phyloP scores from a whole-genome alignment of 1,284 basidiomycete species.

The Gomphus bonarii region DNA sequence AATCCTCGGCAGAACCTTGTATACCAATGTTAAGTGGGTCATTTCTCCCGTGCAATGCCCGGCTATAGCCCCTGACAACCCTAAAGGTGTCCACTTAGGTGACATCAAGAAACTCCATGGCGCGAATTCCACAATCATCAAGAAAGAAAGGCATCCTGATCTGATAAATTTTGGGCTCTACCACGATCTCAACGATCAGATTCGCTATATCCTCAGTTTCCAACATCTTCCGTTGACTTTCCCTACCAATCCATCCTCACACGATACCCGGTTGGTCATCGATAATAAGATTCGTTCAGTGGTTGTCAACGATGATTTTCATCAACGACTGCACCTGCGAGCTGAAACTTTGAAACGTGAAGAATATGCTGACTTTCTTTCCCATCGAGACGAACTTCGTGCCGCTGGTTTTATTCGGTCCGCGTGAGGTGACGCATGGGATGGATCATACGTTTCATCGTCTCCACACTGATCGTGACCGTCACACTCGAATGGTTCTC shows the following conservation, averaged over 20 bases:
- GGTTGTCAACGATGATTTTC: neutral
- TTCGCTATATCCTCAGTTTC: constrained; percentile 25
- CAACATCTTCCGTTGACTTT: constrained; percentile 1
- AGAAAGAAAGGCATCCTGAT: neutral
- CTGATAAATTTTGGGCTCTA: constrained; percentile 36
- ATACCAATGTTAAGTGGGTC: constrained; percentile 32
- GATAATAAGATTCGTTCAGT: neutral
- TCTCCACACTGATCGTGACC: neutral
- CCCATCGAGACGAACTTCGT: neutral
- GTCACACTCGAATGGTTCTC: neutral
- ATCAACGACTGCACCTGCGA: neutral
- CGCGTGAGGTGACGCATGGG: neutral
- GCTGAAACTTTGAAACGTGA: neutral
- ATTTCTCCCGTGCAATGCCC: neutral
- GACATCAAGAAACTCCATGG: constrained; percentile 22
- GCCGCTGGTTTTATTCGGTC: neutral
- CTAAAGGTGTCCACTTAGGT: constrained; percentile 30
- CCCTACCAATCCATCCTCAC: neutral
- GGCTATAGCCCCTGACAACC: neutral
- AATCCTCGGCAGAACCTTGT: constrained; percentile 19
- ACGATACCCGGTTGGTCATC: neutral
- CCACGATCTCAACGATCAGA: constrained; percentile 25
- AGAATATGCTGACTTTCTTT: neutral
- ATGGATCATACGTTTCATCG: neutral
- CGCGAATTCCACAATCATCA: constrained; percentile 18